Evolutionary conservation across 352 stramenopile genomes (phyloP).

Genomic region (Globisporangium orthogonon): DNA sequence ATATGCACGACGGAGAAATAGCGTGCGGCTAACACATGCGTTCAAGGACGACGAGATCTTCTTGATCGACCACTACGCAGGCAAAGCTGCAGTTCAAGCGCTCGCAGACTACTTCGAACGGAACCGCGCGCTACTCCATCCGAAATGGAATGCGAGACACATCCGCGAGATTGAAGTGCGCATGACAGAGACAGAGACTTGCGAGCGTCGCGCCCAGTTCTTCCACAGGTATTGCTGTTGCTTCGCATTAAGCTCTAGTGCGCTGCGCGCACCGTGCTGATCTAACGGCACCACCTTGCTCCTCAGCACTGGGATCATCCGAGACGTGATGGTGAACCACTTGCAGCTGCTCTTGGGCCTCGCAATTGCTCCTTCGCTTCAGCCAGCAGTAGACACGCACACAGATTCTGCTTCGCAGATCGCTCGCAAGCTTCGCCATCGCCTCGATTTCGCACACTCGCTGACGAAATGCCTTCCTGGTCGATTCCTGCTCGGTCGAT

Average conservation of each 20-base stretch:
- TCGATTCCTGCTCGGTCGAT: slow-evolving; percentile 21
- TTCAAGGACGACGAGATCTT: slow-evolving; percentile 60
- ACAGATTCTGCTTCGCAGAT: not conserved
- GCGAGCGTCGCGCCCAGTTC: slow-evolving; percentile 50
- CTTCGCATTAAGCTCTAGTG: no score
- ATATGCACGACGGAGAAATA: no score
- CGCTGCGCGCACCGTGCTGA: not conserved
- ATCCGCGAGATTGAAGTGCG: slow-evolving; percentile 29
- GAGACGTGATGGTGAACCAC: slow-evolving; percentile 82
- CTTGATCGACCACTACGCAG: slow-evolving; percentile 87
- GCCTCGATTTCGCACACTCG: slow-evolving; percentile 16
- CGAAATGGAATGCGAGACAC: slow-evolving; percentile 22
- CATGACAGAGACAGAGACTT: slow-evolving; percentile 68
- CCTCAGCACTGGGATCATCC: slow-evolving; percentile 57
- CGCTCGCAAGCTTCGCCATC: not conserved
- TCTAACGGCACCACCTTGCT: not conserved
- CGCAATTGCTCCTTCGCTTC: slow-evolving; percentile 27
- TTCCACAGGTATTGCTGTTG: slow-evolving; percentile 52
- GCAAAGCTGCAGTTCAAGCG: slow-evolving; percentile 57
- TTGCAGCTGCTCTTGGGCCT: slow-evolving; percentile 53
- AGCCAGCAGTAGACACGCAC: not conserved
- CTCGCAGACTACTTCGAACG: slow-evolving; percentile 41
- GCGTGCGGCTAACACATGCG: not conserved
- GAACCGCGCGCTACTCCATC: slow-evolving; percentile 31
- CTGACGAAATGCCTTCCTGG: slow-evolving; percentile 3